These are phyloP conservation scores for Perkinsus chesapeaki DNA, from an alignment of 169 alveolate genomes.

Conservation along the genomic window DNA sequence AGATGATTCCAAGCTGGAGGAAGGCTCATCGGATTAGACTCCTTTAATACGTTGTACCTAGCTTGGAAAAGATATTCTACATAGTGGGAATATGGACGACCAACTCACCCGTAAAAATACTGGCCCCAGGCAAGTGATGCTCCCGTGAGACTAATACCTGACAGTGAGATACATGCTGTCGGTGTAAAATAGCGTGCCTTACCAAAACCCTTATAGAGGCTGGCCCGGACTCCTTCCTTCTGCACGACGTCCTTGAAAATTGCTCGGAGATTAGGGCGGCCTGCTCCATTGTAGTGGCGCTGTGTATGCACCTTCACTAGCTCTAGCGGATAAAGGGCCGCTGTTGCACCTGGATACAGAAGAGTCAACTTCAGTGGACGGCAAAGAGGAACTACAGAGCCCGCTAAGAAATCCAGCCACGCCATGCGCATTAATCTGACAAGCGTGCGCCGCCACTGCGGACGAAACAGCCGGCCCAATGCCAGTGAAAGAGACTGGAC, in stretches of 20 bases:
- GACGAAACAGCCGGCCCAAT: background rate
- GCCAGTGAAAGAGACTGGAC: background rate
- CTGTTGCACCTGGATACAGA: background rate
- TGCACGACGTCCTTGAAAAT: background rate
- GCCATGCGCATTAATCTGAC: background rate
- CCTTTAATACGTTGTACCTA: background rate
- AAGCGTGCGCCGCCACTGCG: background rate
- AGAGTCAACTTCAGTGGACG: background rate
- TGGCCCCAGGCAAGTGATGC: background rate
- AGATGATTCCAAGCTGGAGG: background rate
- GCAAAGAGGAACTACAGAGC: background rate
- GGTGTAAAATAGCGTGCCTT: background rate
- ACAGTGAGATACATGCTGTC: background rate
- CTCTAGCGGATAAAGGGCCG: background rate
- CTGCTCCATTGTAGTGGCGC: background rate
- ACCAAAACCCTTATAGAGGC: background rate
- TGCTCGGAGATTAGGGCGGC: background rate
- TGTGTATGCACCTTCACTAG: background rate
- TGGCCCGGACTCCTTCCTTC: background rate
- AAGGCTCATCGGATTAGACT: background rate
- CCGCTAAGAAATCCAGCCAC: background rate
- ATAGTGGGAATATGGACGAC: too few relatives aligned
- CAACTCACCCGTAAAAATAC: background rate
- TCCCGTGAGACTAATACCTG: background rate
- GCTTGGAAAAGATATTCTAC: too few relatives aligned